phyloP scores from a whole-genome alignment of 768 basidiomycete genomes.

The Trametes sanguinea region DNA sequence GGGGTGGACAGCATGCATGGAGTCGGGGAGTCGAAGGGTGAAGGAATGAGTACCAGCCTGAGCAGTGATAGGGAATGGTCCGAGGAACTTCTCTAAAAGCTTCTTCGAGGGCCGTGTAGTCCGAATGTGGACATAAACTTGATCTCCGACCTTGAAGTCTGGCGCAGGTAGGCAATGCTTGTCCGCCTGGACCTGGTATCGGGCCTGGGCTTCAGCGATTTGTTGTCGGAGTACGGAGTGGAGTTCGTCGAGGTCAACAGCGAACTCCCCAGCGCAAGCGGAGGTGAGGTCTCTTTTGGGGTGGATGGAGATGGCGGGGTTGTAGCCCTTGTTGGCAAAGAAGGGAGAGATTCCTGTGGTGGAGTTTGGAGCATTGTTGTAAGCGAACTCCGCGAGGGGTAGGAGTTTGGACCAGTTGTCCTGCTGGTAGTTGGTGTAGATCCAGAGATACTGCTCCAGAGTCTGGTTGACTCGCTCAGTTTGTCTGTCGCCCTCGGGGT shows the following conservation, averaged over 20 bases:
- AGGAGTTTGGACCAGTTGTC: no score
- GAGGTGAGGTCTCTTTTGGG: no score
- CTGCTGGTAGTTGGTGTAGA: neutral
- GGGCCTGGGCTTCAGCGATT: conserved; percentile 22
- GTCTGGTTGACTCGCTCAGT: conserved; percentile 31
- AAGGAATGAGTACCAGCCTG: conserved; percentile 14
- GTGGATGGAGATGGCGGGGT: no score
- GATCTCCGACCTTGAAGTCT: conserved; percentile 6
- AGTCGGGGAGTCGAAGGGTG: no score
- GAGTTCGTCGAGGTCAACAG: no score
- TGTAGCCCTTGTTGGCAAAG: no score
- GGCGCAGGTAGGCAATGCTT: conserved; percentile 1
- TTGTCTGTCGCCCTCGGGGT: conserved; percentile 39
- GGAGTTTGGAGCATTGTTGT: no score
- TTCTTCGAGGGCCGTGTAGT: conserved; percentile 18
- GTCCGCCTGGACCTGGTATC: conserved; percentile 18
- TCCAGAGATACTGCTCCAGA: conserved; percentile 35
- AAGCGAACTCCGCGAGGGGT: no score
- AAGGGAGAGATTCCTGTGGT: no score
- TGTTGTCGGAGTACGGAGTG: conserved; percentile 12
- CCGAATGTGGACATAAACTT: neutral
- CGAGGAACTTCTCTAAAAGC: conserved; percentile 26
- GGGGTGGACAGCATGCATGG: no score
- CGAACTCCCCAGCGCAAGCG: no score
- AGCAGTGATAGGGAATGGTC: conserved; percentile 28